Percentiles rank a stretch among this genome's conserved stretches.
Evolutionary conservation across 441 rosid genomes (phyloP).

Genomic region (Gossypium armourianum): DNA sequence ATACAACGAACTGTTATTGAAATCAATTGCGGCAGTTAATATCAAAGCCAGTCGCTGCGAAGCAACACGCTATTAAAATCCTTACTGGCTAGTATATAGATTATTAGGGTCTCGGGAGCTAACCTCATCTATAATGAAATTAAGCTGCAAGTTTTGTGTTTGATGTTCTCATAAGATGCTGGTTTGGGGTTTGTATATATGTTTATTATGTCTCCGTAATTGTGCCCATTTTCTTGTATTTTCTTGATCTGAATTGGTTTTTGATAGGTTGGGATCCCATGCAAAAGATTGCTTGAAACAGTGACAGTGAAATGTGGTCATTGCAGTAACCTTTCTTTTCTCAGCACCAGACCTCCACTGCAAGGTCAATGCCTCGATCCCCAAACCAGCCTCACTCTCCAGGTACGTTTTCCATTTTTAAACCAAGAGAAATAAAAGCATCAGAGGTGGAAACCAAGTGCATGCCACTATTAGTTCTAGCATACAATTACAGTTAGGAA

Average conservation of each 20-base stretch:
- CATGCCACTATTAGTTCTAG: not conserved
- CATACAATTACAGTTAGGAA: not conserved
- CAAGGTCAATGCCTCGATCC: conserved; percentile 61
- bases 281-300: conserved; percentile 74
- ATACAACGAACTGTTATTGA: not conserved
- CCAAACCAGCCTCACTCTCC: conserved; percentile 48
- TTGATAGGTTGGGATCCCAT: conserved; percentile 78
- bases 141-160: not conserved
- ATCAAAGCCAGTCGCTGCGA: not conserved
- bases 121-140: not conserved
- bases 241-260: not conserved
- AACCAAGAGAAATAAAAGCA: not conserved
- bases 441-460: not conserved
- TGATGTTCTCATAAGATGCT: not conserved
- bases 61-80: not conserved
- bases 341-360: conserved; percentile 67
- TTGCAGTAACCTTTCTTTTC: conserved; percentile 84
- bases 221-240: not conserved
- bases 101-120: not conserved
- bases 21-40: not conserved
- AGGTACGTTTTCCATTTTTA: conserved; percentile 25
- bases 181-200: not conserved
- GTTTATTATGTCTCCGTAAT: not conserved
- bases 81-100: not conserved
- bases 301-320: conserved; percentile 97